Evolutionary conservation across 2,329 filamentous ascomycete genomes (phyloP).

Genomic region (Byssochlamys sp.): DNA sequence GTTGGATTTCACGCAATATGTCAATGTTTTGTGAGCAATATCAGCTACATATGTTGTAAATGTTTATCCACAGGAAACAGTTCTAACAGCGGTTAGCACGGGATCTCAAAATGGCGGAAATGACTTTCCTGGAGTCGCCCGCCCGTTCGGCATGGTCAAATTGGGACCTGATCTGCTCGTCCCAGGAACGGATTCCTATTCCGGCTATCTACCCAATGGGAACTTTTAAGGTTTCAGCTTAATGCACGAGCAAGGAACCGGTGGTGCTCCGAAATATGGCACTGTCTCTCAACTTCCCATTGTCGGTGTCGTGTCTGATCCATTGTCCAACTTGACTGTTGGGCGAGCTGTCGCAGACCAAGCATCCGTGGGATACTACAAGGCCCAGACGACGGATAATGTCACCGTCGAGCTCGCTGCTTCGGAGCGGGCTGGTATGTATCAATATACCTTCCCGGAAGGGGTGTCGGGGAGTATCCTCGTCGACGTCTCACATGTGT

Average conservation of each 20-base stretch:
- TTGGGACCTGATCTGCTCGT: conserved; percentile 33
- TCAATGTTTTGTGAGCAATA: background rate
- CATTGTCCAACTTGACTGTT: conserved; percentile 48
- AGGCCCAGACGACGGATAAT: conserved; percentile 45
- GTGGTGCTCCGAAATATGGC: conserved; percentile 61
- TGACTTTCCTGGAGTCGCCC: conserved; percentile 34
- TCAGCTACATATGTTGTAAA: background rate
- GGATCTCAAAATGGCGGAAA: conserved; percentile 29
- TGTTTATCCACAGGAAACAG: background rate
- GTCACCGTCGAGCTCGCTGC: conserved; percentile 51
- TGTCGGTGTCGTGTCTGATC: conserved; percentile 42
- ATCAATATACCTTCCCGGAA: conserved; percentile 50
- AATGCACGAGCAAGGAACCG: conserved; percentile 59
- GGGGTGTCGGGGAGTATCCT: conserved; percentile 38
- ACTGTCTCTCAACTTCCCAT: conserved; percentile 53
- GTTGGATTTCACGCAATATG: background rate
- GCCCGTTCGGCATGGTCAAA: conserved; percentile 37
- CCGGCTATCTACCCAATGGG: conserved; percentile 35
- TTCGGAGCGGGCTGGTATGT: conserved; percentile 42
- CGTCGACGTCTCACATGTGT: conserved; percentile 57
- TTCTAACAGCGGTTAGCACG: conserved; percentile 9
- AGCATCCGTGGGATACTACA: conserved; percentile 54
- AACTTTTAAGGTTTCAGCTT: conserved; percentile 53
- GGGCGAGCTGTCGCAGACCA: conserved; percentile 43
- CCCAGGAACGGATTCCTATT: conserved; percentile 29